phyloP scores from a whole-genome alignment of 116 monocot genomes.

The Zostera marina region DNA sequence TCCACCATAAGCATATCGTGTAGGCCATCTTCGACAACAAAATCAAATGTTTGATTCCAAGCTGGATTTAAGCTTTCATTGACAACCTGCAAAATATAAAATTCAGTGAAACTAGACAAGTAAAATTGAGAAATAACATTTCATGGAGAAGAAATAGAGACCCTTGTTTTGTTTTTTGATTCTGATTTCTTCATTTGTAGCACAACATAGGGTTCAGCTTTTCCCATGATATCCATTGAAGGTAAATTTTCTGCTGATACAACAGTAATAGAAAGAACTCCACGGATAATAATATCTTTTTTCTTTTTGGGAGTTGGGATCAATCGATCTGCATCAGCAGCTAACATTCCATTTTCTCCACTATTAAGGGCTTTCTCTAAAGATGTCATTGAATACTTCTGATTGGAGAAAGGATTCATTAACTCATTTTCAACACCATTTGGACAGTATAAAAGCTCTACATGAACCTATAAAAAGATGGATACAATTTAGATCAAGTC shows the following conservation, averaged over 20 bases:
- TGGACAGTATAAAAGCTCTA: constrained; percentile 91
- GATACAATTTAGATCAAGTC: neutral
- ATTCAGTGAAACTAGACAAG: too few relatives aligned
- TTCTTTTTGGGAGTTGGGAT: constrained; percentile 27
- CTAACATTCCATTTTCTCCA: constrained; percentile 31
- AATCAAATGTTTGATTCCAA: constrained; percentile 98
- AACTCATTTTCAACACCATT: constrained; percentile 46
- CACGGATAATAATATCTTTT: constrained; percentile 83
- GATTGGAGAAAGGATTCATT: constrained; percentile 50
- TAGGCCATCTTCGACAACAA: constrained; percentile 94
- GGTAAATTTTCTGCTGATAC: constrained; percentile 91
- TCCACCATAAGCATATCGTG: constrained; percentile 99
- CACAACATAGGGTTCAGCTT: constrained; percentile 89
- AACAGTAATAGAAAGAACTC: constrained; percentile 87
- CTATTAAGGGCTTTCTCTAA: constrained; percentile 69
- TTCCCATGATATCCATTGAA: constrained; percentile 80
- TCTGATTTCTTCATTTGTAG: constrained; percentile 80
- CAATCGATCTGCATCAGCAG: constrained; percentile 15
- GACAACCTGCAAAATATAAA: constrained; percentile 48
- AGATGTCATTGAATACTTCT: constrained; percentile 56
- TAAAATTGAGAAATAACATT: too few relatives aligned
- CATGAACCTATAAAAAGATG: constrained; percentile 47
- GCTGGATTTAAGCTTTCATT: constrained; percentile 80
- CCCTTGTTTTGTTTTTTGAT: constrained; percentile 83
- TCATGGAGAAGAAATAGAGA: constrained; percentile 6